Percentiles rank a stretch among this genome's conserved stretches.
Evolutionary conservation across 306 rosid species (phyloP).

Genomic region (Hippophae gyantsensis): DNA sequence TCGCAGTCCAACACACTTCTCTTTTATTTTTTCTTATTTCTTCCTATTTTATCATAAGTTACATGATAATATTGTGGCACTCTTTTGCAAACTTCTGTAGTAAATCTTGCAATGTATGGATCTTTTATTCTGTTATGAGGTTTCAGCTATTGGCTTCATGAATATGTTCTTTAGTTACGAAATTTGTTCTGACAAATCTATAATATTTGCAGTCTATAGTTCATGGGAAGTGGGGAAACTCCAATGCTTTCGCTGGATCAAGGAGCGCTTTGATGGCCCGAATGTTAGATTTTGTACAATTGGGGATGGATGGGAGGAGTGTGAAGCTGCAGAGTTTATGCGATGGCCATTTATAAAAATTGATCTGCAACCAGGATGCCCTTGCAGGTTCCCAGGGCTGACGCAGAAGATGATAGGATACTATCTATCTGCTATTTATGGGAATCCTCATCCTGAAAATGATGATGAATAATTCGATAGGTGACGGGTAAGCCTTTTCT

Average conservation of each 20-base stretch:
- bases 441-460: constrained; percentile 32
- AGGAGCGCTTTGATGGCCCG: constrained; percentile 56
- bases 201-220: constrained; percentile 62
- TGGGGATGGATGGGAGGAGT: constrained; percentile 96
- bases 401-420: constrained; percentile 49
- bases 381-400: constrained; percentile 91
- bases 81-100: too few species aligned
- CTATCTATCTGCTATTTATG: constrained; percentile 77
- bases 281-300: constrained; percentile 69
- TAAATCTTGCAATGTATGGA: neutral
- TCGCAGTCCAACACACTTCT: too few species aligned
- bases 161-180: neutral
- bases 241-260: constrained; percentile 75
- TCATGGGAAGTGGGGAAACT: constrained; percentile 80
- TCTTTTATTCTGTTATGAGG: neutral
- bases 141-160: too few species aligned
- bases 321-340: constrained; percentile 74
- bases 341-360: constrained; percentile 81
- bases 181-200: constrained; percentile 1
- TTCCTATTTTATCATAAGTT: too few species aligned
- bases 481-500: constrained; percentile 16
- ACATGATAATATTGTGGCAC: too few species aligned
- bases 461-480: constrained; percentile 30
- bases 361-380: constrained; percentile 53
- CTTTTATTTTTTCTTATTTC: too few species aligned